Evolutionary conservation across 345 rosid genomes (phyloP).

Genomic region (Brassica cretica): DNA sequence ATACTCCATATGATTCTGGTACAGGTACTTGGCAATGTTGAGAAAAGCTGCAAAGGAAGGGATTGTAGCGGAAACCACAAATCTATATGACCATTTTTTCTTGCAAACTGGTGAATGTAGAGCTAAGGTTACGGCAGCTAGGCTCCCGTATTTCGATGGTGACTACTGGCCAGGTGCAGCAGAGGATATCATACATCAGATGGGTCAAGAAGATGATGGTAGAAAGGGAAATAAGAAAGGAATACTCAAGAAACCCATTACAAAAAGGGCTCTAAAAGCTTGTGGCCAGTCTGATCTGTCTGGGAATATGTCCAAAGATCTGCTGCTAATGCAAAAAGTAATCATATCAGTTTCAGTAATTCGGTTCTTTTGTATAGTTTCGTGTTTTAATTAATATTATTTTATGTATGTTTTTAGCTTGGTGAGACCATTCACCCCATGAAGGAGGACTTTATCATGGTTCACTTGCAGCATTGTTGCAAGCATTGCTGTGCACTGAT

Average conservation of each 20-base stretch:
- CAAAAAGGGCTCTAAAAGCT: constrained; percentile 97
- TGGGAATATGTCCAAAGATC: constrained; percentile 87
- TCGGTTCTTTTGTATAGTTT: background rate
- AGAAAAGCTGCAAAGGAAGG: constrained; percentile 84
- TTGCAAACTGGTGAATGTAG: constrained; percentile 77
- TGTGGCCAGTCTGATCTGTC: constrained; percentile 93
- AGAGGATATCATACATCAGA: constrained; percentile 85
- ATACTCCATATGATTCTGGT: constrained; percentile 27
- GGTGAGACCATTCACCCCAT: constrained; percentile 97
- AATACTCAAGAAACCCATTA: constrained; percentile 72
- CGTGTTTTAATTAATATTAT: constrained; percentile 17
- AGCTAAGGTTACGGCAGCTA: constrained; percentile 94
- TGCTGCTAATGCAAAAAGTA: constrained; percentile 95
- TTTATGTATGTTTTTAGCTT: constrained; percentile 51
- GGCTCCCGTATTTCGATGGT: constrained; percentile 99
- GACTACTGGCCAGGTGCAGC: constrained; percentile 99
- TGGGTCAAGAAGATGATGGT: constrained; percentile 94
- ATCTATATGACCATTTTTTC: constrained; percentile 92
- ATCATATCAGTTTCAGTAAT: constrained; percentile 23
- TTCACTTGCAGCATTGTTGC: constrained; percentile 94
- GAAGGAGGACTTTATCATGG: constrained; percentile 99
- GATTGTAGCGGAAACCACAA: constrained; percentile 78
- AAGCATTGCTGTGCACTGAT: constrained; percentile 83
- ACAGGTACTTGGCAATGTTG: constrained; percentile 91
- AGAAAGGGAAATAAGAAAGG: constrained; percentile 91